Percentiles rank a stretch among this genome's conserved stretches.
phyloP scores from a whole-genome alignment of 352 stramenopile genomes.

The Saprolegnia diclina region DNA sequence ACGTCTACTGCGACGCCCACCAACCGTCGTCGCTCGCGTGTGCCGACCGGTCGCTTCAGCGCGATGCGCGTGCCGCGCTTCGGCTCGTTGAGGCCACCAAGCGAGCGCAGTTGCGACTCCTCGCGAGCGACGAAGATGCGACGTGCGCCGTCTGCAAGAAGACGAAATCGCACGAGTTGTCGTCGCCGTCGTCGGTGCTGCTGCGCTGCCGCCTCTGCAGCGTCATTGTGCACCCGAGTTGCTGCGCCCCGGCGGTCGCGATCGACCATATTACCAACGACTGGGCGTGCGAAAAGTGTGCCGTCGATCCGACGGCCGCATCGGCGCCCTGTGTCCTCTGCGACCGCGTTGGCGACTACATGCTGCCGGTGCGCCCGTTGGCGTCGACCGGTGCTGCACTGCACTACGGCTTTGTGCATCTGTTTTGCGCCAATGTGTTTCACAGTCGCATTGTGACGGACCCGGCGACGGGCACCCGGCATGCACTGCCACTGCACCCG shows the following conservation, averaged over 20 bases:
- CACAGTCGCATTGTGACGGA: not conserved
- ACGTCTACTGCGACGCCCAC: constrained; percentile 55
- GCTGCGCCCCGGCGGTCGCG: constrained; percentile 63
- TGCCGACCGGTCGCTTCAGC: constrained; percentile 35
- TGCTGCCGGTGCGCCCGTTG: constrained; percentile 45
- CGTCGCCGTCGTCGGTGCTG: constrained; percentile 40
- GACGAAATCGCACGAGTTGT: constrained; percentile 46
- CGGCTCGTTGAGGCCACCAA: constrained; percentile 4
- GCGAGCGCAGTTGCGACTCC: constrained; percentile 4
- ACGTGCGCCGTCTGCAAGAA: constrained; percentile 76
- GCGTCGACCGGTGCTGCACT: not conserved
- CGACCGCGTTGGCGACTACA: constrained; percentile 60
- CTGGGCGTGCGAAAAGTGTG: constrained; percentile 83
- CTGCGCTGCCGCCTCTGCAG: constrained; percentile 84
- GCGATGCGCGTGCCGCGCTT: not conserved
- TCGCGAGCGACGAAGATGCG: constrained; percentile 45
- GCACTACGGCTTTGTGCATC: constrained; percentile 4
- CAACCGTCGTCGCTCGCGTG: constrained; percentile 45
- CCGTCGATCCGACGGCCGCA: constrained; percentile 37
- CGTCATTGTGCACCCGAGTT: constrained; percentile 73
- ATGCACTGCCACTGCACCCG: not conserved
- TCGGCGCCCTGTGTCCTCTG: constrained; percentile 53
- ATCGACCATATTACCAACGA: constrained; percentile 65
- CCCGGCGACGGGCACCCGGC: not conserved
- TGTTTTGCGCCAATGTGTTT: constrained; percentile 23